These are phyloP conservation scores for Sisymbrium altissimum DNA, from an alignment of 345 rosid genomes.

Conservation along the genomic window DNA sequence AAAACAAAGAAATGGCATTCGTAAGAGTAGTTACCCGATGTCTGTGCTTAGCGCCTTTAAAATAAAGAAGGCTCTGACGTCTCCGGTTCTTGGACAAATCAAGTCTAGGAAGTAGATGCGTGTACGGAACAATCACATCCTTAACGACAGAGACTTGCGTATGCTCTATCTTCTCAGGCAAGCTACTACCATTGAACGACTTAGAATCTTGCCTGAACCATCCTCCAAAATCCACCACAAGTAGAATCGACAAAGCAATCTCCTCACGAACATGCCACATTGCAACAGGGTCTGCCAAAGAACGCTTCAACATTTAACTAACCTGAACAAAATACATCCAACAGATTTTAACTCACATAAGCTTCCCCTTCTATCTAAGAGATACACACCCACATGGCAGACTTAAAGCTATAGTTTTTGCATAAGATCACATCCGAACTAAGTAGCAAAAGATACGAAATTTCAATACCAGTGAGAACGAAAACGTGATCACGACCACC, in stretches of 20 bases:
- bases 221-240: conserved; percentile 98
- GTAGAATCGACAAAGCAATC: conserved; percentile 75
- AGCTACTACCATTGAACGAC: conserved; percentile 49
- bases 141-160: conserved; percentile 91
- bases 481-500: conserved; percentile 92
- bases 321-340: conserved; percentile 51
- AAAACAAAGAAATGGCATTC: background rate
- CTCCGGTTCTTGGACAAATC: conserved; percentile 53
- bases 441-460: background rate
- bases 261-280: conserved; percentile 93
- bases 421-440: background rate
- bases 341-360: conserved; percentile 49
- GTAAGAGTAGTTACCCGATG: conserved; percentile 53
- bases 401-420: background rate
- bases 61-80: conserved; percentile 74
- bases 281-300: conserved; percentile 99
- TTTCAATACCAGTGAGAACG: conserved; percentile 69
- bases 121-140: conserved; percentile 93
- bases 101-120: conserved; percentile 75
- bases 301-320: conserved; percentile 75
- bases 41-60: conserved; percentile 94
- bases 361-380: conserved; percentile 21
- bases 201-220: conserved; percentile 86
- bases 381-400: background rate
- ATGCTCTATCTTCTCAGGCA: conserved; percentile 59